Percentiles rank a stretch among this genome's conserved stretches.
These are phyloP conservation scores for Ophiostoma sp. DNA, from an alignment of 2,329 filamentous ascomycete genomes.

Conservation along the genomic window DNA sequence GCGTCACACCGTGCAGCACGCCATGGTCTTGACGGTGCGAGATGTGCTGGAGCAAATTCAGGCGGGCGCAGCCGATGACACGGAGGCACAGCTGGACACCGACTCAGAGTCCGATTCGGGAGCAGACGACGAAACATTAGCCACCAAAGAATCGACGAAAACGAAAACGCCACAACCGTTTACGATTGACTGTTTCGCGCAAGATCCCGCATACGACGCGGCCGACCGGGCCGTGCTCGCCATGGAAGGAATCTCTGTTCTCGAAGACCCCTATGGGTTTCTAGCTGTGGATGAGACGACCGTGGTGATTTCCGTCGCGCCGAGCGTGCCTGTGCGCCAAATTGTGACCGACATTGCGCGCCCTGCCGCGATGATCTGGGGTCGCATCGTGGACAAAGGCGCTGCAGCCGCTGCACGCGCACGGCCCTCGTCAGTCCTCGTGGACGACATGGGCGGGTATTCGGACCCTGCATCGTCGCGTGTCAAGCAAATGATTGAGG, in stretches of 20 bases:
- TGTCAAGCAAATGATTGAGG: slow-evolving; percentile 27
- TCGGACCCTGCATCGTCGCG: slow-evolving; percentile 29
- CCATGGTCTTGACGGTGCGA: slow-evolving; percentile 30
- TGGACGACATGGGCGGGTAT: slow-evolving; percentile 28
- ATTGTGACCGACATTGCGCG: slow-evolving; percentile 39
- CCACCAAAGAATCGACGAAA: neutral
- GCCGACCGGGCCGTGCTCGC: slow-evolving; percentile 33
- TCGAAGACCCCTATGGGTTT: slow-evolving; percentile 38
- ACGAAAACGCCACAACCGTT: neutral
- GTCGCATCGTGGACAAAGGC: slow-evolving; percentile 1
- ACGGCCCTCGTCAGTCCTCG: neutral
- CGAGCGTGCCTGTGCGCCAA: slow-evolving; percentile 37
- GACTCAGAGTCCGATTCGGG: neutral
- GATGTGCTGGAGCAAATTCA: slow-evolving; percentile 28
- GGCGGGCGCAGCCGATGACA: neutral
- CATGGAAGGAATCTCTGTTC: slow-evolving; percentile 32
- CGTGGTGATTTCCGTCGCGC: slow-evolving; percentile 35
- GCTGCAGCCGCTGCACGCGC: neutral
- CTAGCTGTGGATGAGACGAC: slow-evolving; percentile 36
- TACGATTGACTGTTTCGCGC: slow-evolving; percentile 30
- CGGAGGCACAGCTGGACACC: neutral
- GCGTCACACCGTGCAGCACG: slow-evolving; percentile 28
- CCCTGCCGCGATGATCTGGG: slow-evolving; percentile 38
- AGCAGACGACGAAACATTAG: neutral
- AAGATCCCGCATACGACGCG: slow-evolving; percentile 35